Base-by-base conservation (phyloP, 495 filamentous ascomycete species). In the Trichoderma virens region DNA sequence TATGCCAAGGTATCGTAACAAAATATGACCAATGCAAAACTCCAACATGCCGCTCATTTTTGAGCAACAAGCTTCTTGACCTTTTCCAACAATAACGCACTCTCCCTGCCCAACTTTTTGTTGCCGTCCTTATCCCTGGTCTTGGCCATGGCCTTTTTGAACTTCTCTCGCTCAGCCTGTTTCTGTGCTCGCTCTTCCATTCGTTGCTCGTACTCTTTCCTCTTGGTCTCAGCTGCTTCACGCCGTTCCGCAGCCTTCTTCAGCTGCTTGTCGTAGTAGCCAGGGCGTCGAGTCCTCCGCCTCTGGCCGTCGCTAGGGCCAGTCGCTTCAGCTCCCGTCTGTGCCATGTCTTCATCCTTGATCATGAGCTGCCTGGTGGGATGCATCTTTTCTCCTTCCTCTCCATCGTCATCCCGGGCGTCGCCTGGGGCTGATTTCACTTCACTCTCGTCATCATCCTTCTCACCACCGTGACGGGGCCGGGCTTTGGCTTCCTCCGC, bases 71-170 rank as follows among this genome's bases (percentile, higher is more conserved):
- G 76, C 69, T 80, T 85, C 80, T 90, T 87, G 16, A 96, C 88
- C 72, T 85, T 90, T 74, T 92, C 88, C 62, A 97, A 74, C 68
- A 98, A 67, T 14, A 94, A 80, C n/a, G 82, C 82, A 65, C 93
- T 92, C 80, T 97, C 91, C 64, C 89, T 81, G 2, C 94, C 94
- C 38, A 98, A 69, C 74, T 91, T 93, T 69, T 86, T 78, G 75
- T 93, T 88, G 30, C 93, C 93, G 74, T 90, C 85, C 70, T 82
- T 82, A 60, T 91, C 91, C 11, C 87, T 88, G 35, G 79, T 79
- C 75, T 92, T 92, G 16, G 84, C 82, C 84, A 92, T 88, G 3
- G 83, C 84, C 72, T 81, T 86, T 20, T 87, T 80, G 62, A 86
- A 84, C 62, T 80, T 82, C 68, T 88, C 86, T 39, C 84, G 79